Base-by-base conservation (phyloP, 1,284 basidiomycete genomes). In the Heterobasidion irregulare region DNA sequence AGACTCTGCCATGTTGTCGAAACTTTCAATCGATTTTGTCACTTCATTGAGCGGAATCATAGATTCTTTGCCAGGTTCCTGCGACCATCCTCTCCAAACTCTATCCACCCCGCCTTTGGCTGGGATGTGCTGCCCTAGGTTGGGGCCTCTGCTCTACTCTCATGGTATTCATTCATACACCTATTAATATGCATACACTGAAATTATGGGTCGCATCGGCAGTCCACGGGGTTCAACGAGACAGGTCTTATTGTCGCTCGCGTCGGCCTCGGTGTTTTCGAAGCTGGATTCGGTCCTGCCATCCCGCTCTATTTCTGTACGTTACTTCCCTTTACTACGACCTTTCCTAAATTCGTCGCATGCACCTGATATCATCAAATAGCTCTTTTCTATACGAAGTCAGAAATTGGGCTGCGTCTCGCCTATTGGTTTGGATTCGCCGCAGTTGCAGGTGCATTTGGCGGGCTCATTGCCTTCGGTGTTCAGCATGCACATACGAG, bases 381-480 rank as follows among this genome's bases (percentile, higher is more conserved):
- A 89, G 86, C 86, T 0, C 78, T 86, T 57, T 90, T 84, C 65
- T 90, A 90, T 68, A 89, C 86, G 8, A 87, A 82, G 62, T 65
- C 74, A 6, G 87, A 90, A 66, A 77, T 86, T 61, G 88, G 87
- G 13, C 68, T 84, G 51, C 77, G 87, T 65, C 75, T 90, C 70
- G 87, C 85, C 2, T 80, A 83, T 64, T 90, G 85, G 85, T 88
- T 89, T 62, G 86, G 84, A 8, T 89, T 89, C 63, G 87, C 87
- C 16, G 84, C 87, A 1, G 83, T 89, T 8, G 84, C 88, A 44
- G 87, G 87, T 26, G 87, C 88, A 12, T 89, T 90, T 56, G 84
- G 87, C 16, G 88, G 88, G 18, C 70, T 89, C 16, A 77, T 89
- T 44, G 86, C 87, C 0, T 89, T 85, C 62, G 87, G 84, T 0